A percentile compares a stretch with the other conserved stretches of the same genome.
These are phyloP conservation scores for Aspergillus phoenicis DNA, from an alignment of 2,329 filamentous ascomycete genomes.

Conservation along the genomic window DNA sequence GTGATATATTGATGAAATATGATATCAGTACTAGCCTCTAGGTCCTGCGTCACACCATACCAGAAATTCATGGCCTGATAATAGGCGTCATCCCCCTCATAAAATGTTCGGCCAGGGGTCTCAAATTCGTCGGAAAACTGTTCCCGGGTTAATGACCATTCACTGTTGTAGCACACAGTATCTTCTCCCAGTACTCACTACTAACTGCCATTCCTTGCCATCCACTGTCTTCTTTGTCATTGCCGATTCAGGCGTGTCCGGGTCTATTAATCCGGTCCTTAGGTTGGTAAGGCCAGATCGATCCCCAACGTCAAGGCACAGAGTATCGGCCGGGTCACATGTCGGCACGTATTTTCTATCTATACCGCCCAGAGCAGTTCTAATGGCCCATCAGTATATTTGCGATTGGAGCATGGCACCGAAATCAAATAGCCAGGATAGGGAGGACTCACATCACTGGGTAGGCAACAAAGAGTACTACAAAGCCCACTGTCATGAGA, in stretches of 20 bases:
- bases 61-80: slow-evolving; percentile 70
- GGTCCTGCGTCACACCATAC: slow-evolving; percentile 71
- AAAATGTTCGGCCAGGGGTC: slow-evolving; percentile 67
- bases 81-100: slow-evolving; percentile 69
- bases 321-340: slow-evolving; percentile 42
- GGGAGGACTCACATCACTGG: slow-evolving; percentile 63
- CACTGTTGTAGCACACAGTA: not conserved
- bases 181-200: slow-evolving; percentile 47
- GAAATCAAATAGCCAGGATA: not conserved
- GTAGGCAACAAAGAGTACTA: slow-evolving; percentile 69
- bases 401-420: not conserved
- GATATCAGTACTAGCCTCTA: slow-evolving; percentile 54
- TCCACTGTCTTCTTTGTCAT: slow-evolving; percentile 59
- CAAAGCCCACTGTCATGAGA: slow-evolving; percentile 61
- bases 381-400: slow-evolving; percentile 30
- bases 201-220: slow-evolving; percentile 64
- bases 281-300: slow-evolving; percentile 62
- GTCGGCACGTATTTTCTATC: slow-evolving; percentile 26
- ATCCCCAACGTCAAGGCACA: slow-evolving; percentile 55
- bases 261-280: slow-evolving; percentile 64
- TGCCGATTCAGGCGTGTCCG: slow-evolving; percentile 64
- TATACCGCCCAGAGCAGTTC: slow-evolving; percentile 59
- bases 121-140: slow-evolving; percentile 75
- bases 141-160: slow-evolving; percentile 9
- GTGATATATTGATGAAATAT: not conserved